A percentile compares a stretch with the other conserved stretches of the same genome.
Evolutionary conservation across 495 filamentous ascomycete species (phyloP).

Genomic region (Neurospora sp.): DNA sequence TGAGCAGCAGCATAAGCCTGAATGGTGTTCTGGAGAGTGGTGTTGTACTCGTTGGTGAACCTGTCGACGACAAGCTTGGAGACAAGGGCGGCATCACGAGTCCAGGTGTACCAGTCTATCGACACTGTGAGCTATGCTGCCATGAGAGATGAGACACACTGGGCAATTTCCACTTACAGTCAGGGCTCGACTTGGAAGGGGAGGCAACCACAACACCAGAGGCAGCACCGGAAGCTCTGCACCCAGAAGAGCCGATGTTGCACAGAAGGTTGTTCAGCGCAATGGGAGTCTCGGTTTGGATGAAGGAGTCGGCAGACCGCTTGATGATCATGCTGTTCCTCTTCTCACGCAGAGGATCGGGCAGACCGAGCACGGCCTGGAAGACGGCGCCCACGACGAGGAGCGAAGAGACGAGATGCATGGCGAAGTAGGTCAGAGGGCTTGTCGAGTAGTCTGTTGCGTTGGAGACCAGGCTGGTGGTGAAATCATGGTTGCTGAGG

Average conservation of each 20-base stretch:
- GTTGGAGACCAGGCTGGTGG: background rate
- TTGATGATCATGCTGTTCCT: constrained; percentile 32
- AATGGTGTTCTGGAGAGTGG: constrained; percentile 41
- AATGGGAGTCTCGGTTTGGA: constrained; percentile 43
- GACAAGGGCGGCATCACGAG: constrained; percentile 57
- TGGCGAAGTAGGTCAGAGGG: constrained; percentile 30
- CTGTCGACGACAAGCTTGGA: constrained; percentile 51
- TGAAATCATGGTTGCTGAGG: background rate
- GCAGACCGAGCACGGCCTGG: constrained; percentile 35
- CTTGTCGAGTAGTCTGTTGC: constrained; percentile 7
- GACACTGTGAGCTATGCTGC: background rate
- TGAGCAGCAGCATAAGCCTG: constrained; percentile 48
- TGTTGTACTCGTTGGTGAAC: constrained; percentile 45
- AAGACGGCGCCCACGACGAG: constrained; percentile 38
- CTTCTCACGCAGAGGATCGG: constrained; percentile 19
- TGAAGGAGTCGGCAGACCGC: constrained; percentile 44
- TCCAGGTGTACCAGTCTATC: constrained; percentile 57
- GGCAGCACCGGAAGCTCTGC: constrained; percentile 33
- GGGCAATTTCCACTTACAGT: constrained; percentile 40
- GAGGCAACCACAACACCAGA: constrained; percentile 52
- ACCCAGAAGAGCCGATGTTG: constrained; percentile 51
- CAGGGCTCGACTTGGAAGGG: constrained; percentile 46
- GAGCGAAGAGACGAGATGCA: constrained; percentile 33
- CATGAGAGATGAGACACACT: constrained; percentile 2
- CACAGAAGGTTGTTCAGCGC: constrained; percentile 42